Evolutionary conservation across 306 rosid genomes (phyloP), one percentile per base, ranked within the genome.

Genomic region (Pyrus pyrifolia): DNA sequence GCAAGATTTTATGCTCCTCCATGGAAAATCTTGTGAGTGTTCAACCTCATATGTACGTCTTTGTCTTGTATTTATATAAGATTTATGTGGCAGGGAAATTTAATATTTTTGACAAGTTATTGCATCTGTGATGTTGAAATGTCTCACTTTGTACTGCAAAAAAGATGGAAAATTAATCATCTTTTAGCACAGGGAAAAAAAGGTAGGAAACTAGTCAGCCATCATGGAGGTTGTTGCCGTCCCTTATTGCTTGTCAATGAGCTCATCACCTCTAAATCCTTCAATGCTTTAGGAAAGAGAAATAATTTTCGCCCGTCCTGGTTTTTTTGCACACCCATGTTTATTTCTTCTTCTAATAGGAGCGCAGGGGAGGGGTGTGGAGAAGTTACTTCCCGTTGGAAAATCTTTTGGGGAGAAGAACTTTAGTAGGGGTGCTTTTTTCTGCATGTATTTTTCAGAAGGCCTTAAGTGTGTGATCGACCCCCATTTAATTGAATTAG

Each of bases 71-170:
- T 57, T 21, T 57, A 57, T 59, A 64, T 8, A 49, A 19, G 45
- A 67, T 68, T 70, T 67, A 11, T 22, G 72, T 72, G 22, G 31
- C 63, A 45, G 25, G 63, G 65, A 61, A 61, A 45, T 60, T 15
- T 38, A 9, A 23, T 79, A 52, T n/a, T 14, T 60, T 67, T 70
- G 80, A 75, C 77, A 40, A 64, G 19, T 38, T 21, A 18, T 30
- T 55, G 35, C 30, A 17, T 19, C 58, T 38, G 55, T 22, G 68
- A 44, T 38, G 78, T 79, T 68, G 84, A 77, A 29, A 17, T 53
- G 63, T 76, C 49, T 61, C 74, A 38, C 83, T 57, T 66, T 81
- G 75, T 45, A 46, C 70, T 53, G 35, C 67, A 44, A 78, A 52
- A 49, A 63, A 62, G 45, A 29, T 46, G 62, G 63, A 25, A 35